Base-by-base conservation (phyloP, 345 rosid species). In the Alliaria petiolata region DNA sequence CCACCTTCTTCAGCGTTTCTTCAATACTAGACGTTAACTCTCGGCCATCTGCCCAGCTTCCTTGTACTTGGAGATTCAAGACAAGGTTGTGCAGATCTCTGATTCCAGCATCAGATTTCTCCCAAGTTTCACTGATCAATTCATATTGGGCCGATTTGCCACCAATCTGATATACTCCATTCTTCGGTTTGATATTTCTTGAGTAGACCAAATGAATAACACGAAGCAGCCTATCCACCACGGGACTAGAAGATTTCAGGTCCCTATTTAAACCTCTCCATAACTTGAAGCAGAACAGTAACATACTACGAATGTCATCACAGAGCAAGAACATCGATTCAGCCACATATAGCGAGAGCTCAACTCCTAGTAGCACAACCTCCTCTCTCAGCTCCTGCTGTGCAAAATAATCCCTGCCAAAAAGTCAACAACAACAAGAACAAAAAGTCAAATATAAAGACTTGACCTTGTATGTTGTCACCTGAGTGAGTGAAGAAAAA, bases 271-370 rank as follows among this genome's bases (percentile, higher is more conserved):
- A 7, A 44, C 12, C 13, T 44, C 26, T 31, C 67, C 53, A 44
- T 44, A 62, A 4, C 3, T 30, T 11, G 2, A 0, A 16, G 40
- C 67, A 44, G 40, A 10, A 62, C 7, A n/a, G 5, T 7, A 44
- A 44, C 54, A 62, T 12, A 17, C 40, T 16, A 45, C 10, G 16
- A 62, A 16, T 30, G 33, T 62, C 67, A 30, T 62, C 67, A 62
- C 42, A 30, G 28, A 62, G 16, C 16, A 62, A 62, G 2, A 44
- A 62, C 54, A 62, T 62, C 6, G 28, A 28, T 10, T 16, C 9
- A 62, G 67, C 67, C 26, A 62, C 67, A 10, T 44, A 45, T 44
- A 62, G 40, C 40, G 53, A 62, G 5, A 44, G 28, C 46, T 59
- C 43, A 56, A 56, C 62, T 56, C 43, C 62, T 17, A 56, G 43